Conservation (phyloP, 306 rosid genomes). For the Mimosa bimucronata region DNA sequence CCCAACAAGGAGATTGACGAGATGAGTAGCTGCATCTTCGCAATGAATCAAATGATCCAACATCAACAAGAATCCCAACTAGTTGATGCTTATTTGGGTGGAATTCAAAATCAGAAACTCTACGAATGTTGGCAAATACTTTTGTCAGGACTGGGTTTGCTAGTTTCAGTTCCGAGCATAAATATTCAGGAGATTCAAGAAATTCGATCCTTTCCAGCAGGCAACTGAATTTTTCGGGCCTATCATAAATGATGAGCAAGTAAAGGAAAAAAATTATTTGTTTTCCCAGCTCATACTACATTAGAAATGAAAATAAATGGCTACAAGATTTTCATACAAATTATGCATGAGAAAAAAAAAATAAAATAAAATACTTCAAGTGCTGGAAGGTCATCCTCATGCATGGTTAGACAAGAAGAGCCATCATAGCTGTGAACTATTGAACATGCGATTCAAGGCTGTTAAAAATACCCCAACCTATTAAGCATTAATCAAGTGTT, state of each 20-base stretch:
- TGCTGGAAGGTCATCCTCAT: slow-evolving; percentile 25
- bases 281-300: slow-evolving; percentile 30
- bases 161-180: slow-evolving; percentile 54
- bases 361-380: slow-evolving; percentile 21
- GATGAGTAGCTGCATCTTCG: slow-evolving; percentile 45
- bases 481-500: too few species aligned
- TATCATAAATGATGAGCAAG: slow-evolving; percentile 39
- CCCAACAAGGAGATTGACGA: slow-evolving; percentile 66
- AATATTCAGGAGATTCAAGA: slow-evolving; percentile 57
- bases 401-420: slow-evolving; percentile 19
- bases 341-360: slow-evolving; percentile 14
- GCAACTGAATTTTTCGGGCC: slow-evolving; percentile 77
- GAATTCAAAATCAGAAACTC: slow-evolving; percentile 52
- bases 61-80: slow-evolving; percentile 54
- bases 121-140: slow-evolving; percentile 57
- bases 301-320: slow-evolving; percentile 30
- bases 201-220: slow-evolving; percentile 64
- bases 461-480: background rate
- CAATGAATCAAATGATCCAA: slow-evolving; percentile 46
- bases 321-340: slow-evolving; percentile 26
- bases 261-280: slow-evolving; percentile 28
- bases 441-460: background rate
- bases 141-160: slow-evolving; percentile 50
- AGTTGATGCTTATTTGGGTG: slow-evolving; percentile 51
- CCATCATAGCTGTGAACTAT: background rate